Base-by-base conservation (phyloP, 352 stramenopile species). In the Hyaloperonospora arabidopsidis region DNA sequence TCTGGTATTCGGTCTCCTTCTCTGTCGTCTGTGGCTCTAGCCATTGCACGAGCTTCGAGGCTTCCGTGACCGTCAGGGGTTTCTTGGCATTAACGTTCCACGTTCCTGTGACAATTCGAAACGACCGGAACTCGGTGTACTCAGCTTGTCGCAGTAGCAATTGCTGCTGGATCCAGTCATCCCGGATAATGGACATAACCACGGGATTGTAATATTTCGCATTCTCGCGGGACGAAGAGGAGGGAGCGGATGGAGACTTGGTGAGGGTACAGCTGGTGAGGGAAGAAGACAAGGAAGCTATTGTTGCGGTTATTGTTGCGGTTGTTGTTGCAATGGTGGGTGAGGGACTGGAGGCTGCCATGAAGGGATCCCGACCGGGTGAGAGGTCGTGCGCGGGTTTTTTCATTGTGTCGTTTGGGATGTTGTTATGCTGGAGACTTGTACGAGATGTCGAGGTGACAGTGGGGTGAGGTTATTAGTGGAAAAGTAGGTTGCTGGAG, bases 51-150 rank as follows among this genome's bases (percentile, higher is more conserved):
- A 89, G 67, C 61, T 85, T 80, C 17, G 60, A 48, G 6, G 68
- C 75, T 32, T 90, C 77, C 0, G 52, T 38, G 0, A 61, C 54
- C 36, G 83, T 67, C n/a, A 96, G 68, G 17, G 94, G 95, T 50
- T 98, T 98, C 75, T 99, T 99, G 45, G 95, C 97, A 69, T 99
- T 99, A 14, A 99, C 97, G 66, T 99, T 99, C 95, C 96, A 99
- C 23, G 97, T 99, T 40, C 95, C 95, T 0, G 72, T 70, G 52
- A 90, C 67, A 17, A 93, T 49, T 22, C 54, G 68, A 18, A 73
- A 86, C 15, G 73, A 52, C 18, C 86, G 74, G 19, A 85, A 72
- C 29, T 72, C 63, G 5, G 79, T 93, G 67, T 91, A 95, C 48
- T 69, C 63, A 10, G 65, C 59, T 23, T 89, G 69, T 0, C 84